Evolutionary conservation across 2,329 filamentous ascomycete species (phyloP), one percentile per base, ranked within the genome.

Genomic region (Nigrospora oryzae): DNA sequence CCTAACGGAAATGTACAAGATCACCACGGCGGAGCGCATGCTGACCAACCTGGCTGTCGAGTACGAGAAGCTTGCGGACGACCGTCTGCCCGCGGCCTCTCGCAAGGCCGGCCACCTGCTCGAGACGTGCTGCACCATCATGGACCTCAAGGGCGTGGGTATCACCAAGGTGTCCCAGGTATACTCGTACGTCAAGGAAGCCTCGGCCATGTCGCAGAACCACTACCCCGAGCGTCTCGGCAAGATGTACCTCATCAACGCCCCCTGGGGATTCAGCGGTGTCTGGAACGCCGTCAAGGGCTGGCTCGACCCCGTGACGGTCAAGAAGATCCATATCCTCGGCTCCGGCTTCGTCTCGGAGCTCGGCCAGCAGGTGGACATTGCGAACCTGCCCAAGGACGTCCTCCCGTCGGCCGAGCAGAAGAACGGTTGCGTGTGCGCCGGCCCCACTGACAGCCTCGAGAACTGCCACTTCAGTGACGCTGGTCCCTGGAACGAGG

Each of bases 221-320:
- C 95, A 97, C 81, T 98, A 98, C 72, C 93, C 93, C 8, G 93
- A 98, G 77, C 87, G 93, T 48, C 77, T 98, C 48, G 93, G 93
- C 60, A 90, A 89, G 69, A 77, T 98, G 63, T 98, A 95, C 77
- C 73, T 98, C 57, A 96, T 98, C 81, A 98, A 98, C 70, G 88
- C 91, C 3, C 89, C 89, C 16, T 97, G 90, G 90, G 90, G 90
- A 23, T 97, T 97, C 76, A 84, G 84, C 50, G 77, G 78, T 55
- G 86, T 89, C 51, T 98, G 93, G 77, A 76, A 71, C 62, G 77
- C 94, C 46, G 79, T 97, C 67, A 96, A 94, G 77, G 82, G 83
- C 54, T 97, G 93, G 81, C 78, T 98, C 58, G 93, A 98, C 70
- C 93, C 93, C 42, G 89, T 98, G 60, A 98, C 93, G 40, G 90